Percentiles rank a stretch among this genome's conserved stretches.
These are phyloP conservation scores for Hansenula sp. DNA, from an alignment of 1,139 yeast genomes.

Conservation along the genomic window DNA sequence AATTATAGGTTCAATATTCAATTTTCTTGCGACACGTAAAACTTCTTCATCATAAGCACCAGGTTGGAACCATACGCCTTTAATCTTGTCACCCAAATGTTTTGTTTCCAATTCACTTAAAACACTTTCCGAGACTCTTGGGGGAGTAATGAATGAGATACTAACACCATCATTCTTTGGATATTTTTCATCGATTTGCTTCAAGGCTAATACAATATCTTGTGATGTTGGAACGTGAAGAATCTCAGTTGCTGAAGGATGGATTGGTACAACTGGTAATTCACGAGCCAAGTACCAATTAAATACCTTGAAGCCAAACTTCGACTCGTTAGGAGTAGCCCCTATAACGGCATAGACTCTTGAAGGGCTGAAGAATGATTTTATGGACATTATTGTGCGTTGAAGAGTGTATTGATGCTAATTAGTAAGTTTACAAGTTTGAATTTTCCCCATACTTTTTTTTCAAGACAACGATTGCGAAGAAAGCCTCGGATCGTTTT, in stretches of 20 bases:
- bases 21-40: constrained; percentile 37
- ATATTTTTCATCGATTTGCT: constrained; percentile 1
- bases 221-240: constrained; percentile 40
- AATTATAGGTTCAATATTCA: constrained; percentile 35
- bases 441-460: too few relatives aligned
- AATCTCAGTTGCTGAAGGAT: constrained; percentile 49
- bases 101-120: constrained; percentile 37
- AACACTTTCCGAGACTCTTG: constrained; percentile 48
- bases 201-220: constrained; percentile 26
- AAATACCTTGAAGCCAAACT: constrained; percentile 70
- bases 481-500: too few relatives aligned
- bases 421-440: too few relatives aligned
- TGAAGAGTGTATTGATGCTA: background rate
- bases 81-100: constrained; percentile 25
- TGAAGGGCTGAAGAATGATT: constrained; percentile 43
- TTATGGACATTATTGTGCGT: background rate
- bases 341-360: constrained; percentile 69
- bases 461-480: too few relatives aligned
- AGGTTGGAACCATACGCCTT: constrained; percentile 80
- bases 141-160: constrained; percentile 73
- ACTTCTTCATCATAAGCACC: constrained; percentile 65
- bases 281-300: constrained; percentile 61
- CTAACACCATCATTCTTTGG: constrained; percentile 39
- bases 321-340: constrained; percentile 60
- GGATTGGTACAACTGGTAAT: constrained; percentile 64